A percentile compares a stretch with the other conserved stretches of the same genome.
phyloP scores from a whole-genome alignment of 129 eudicot genomes.

The Flaveria ramosissima region DNA sequence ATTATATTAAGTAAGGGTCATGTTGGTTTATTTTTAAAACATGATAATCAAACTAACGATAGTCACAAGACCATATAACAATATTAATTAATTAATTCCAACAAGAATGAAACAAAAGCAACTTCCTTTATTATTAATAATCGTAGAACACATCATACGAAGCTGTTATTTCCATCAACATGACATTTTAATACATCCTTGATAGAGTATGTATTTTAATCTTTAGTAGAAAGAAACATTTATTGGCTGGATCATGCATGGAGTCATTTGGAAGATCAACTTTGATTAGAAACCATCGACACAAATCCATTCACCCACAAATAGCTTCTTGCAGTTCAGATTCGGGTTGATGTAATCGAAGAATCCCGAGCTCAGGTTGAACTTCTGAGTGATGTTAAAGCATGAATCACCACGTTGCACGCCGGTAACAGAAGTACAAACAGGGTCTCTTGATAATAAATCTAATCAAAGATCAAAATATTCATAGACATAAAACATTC shows the following conservation, averaged over 20 bases:
- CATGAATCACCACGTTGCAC: conserved; percentile 51
- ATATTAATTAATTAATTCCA: no score
- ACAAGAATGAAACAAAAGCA: neutral
- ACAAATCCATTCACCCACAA: conserved; percentile 41
- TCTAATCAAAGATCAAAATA: neutral
- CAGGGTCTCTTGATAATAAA: neutral
- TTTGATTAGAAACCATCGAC: conserved; percentile 17
- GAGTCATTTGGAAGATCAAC: neutral
- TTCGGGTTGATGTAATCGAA: conserved; percentile 30
- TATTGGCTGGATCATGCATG: neutral
- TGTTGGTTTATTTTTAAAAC: no score
- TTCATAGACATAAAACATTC: neutral
- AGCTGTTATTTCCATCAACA: neutral
- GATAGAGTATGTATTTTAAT: neutral
- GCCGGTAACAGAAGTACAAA: conserved; percentile 33
- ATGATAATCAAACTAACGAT: no score
- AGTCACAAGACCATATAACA: no score
- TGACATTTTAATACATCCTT: neutral
- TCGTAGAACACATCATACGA: neutral
- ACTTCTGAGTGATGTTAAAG: conserved; percentile 26
- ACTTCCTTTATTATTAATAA: neutral
- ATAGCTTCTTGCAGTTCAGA: conserved; percentile 32
- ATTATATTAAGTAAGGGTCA: no score
- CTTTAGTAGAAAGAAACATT: neutral
- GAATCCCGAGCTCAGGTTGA: conserved; percentile 4